Percentiles rank a stretch among this genome's conserved stretches.
Conservation (phyloP, 2,329 filamentous ascomycete genomes). For the Sphaerulina populicola region DNA sequence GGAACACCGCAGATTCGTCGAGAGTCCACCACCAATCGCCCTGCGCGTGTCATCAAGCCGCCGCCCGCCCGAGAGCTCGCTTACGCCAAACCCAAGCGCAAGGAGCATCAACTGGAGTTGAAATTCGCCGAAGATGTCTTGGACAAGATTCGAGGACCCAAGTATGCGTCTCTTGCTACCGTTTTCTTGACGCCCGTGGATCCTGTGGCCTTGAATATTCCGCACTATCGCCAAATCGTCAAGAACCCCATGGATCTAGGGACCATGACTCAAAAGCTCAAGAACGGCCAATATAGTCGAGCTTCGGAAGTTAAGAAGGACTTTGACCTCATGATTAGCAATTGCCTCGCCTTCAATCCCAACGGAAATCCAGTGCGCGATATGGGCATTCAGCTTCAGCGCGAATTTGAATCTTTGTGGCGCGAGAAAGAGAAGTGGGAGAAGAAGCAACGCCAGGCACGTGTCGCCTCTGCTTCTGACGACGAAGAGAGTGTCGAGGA, state of each 20-base stretch:
- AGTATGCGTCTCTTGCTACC: slow-evolving; percentile 58
- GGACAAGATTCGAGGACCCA: slow-evolving; percentile 65
- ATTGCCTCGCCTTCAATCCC: slow-evolving; percentile 91
- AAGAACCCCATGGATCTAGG: slow-evolving; percentile 94
- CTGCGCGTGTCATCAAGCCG: slow-evolving; percentile 88
- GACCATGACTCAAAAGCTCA: slow-evolving; percentile 71
- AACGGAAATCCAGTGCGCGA: slow-evolving; percentile 63
- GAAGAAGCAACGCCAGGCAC: slow-evolving; percentile 61
- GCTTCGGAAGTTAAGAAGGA: slow-evolving; percentile 81
- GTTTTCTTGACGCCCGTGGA: slow-evolving; percentile 82
- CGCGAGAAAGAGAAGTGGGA: slow-evolving; percentile 73
- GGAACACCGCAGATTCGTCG: slow-evolving; percentile 76
- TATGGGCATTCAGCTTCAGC: slow-evolving; percentile 64
- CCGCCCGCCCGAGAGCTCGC: slow-evolving; percentile 87
- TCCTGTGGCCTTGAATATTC: slow-evolving; percentile 86
- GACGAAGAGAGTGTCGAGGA: slow-evolving; percentile 65
- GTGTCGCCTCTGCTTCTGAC: slow-evolving; percentile 55
- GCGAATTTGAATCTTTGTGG: slow-evolving; percentile 68
- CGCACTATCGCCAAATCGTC: slow-evolving; percentile 84
- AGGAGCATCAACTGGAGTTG: slow-evolving; percentile 81
- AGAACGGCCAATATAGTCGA: slow-evolving; percentile 67
- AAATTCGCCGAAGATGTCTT: slow-evolving; percentile 82
- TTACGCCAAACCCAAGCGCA: slow-evolving; percentile 80
- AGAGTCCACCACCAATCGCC: slow-evolving; percentile 73
- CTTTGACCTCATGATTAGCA: slow-evolving; percentile 72